These are phyloP conservation scores for Pleurotus giganteus DNA, from an alignment of 768 basidiomycete species.

Conservation along the genomic window DNA sequence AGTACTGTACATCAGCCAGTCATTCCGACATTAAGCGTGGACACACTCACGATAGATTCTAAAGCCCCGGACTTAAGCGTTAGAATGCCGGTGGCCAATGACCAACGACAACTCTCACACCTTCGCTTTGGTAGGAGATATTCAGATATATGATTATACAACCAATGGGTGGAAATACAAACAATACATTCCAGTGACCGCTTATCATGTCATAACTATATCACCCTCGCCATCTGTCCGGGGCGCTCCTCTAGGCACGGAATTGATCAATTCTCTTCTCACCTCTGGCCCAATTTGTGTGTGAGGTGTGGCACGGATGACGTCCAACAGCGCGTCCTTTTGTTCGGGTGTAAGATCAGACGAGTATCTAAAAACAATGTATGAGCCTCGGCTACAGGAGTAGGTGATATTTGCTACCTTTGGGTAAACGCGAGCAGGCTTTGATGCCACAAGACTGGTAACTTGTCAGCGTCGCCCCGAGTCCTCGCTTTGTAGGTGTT, in stretches of 20 bases:
- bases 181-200: not conserved
- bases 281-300: slow-evolving; percentile 88
- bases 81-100: no score
- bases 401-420: slow-evolving; percentile 45
- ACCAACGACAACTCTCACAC: no score
- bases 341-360: slow-evolving; percentile 95
- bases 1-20: not conserved
- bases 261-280: slow-evolving; percentile 84
- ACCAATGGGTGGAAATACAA: not conserved
- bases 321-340: slow-evolving; percentile 95
- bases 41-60: not conserved
- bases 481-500: slow-evolving; percentile 80
- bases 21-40: not conserved
- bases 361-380: slow-evolving; percentile 65
- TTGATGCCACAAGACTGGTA: slow-evolving; percentile 99
- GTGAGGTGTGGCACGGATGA: slow-evolving; percentile 83
- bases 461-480: slow-evolving; percentile 68
- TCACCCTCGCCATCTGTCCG: slow-evolving; percentile 64
- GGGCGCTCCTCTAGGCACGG: slow-evolving; percentile 82
- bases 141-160: not conserved
- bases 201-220: slow-evolving; percentile 54
- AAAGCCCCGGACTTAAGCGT: no score
- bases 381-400: not conserved
- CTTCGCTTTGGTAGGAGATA: not conserved
- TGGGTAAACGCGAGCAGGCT: slow-evolving; percentile 92